phyloP scores from a whole-genome alignment of 192 early-diverging fungal genomes.

The Podila horticola region DNA sequence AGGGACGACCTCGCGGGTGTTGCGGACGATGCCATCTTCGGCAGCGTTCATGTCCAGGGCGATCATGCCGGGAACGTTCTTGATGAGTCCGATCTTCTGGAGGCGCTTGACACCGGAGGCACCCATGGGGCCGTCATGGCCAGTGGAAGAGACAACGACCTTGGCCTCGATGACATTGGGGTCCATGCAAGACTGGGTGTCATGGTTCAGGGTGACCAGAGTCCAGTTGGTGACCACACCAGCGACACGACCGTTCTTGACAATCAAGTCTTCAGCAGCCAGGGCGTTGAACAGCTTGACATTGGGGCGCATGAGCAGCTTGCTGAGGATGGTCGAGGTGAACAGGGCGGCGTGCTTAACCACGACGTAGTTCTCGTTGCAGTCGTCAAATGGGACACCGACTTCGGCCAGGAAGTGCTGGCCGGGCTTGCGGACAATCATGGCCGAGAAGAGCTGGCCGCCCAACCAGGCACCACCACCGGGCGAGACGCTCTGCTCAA shows the following conservation, averaged over 20 bases:
- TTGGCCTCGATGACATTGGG: conserved; percentile 74
- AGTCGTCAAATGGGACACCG: conserved; percentile 74
- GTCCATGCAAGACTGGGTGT: conserved; percentile 76
- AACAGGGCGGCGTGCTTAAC: conserved; percentile 80
- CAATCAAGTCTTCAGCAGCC: conserved; percentile 77
- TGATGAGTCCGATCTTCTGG: conserved; percentile 64
- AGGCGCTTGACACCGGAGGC: conserved; percentile 75
- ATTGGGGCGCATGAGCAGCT: conserved; percentile 67
- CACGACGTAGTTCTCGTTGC: conserved; percentile 76
- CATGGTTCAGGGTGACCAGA: conserved; percentile 67
- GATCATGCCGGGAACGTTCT: conserved; percentile 67
- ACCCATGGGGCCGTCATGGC: conserved; percentile 78
- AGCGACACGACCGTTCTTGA: conserved; percentile 63
- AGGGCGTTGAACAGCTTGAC: conserved; percentile 83
- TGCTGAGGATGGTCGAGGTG: conserved; percentile 77
- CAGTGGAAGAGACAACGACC: conserved; percentile 72
- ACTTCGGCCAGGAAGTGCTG: conserved; percentile 72
- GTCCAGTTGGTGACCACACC: conserved; percentile 85
- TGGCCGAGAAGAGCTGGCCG: conserved; percentile 76
- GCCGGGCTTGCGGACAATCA: conserved; percentile 79
- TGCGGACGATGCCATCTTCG: conserved; percentile 71
- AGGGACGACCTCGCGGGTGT: conserved; percentile 73
- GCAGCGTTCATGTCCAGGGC: conserved; percentile 77
- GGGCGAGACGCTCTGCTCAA: conserved; percentile 75
- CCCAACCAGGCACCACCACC: conserved; percentile 82